Evolutionary conservation across 2,329 filamentous ascomycete species (phyloP), one percentile per base, ranked within the genome.

Genomic region (Trichophyton schoenleinii): DNA sequence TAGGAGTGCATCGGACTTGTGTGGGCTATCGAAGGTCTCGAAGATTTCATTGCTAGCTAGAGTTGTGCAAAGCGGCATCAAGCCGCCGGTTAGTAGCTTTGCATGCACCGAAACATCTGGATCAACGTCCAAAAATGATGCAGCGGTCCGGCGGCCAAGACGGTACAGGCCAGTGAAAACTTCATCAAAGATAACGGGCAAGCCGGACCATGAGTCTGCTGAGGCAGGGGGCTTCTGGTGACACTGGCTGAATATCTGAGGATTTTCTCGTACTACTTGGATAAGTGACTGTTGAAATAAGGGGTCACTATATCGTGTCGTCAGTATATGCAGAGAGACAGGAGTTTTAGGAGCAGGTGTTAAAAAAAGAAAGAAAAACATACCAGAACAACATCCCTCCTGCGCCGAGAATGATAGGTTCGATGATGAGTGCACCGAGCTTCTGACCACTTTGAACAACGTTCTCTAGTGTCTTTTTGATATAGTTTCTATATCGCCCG

Each of bases 131-230:
- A 95, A 80, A 71, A 92, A 88, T 0, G 85, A 85, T 0, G 87
- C 83, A 0, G 88, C 80, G 0, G 82, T 85, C 69, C 86, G 84
- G 44, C 85, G 82, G 1, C 90, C 89, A 0, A 95, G 83, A 11
- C 90, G 87, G 71, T 91, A 91, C 3, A 95, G 77, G 1, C 89
- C 89, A 0, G 89, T 92, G 73, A 95, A 95, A 41, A 95, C 89
- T 70, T 95, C 90, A 69, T 95, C 89, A 65, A 90, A 89, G 66
- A 95, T 79, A 44, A 95, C 76, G 0, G 90, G 89, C 3, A 95
- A 80, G 1, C 89, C 88, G 1, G 79, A 78, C 89, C 89, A 95
- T 34, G 75, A 65, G 7, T 67, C 68, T 13, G 60, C 31, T 1
- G 52, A 8, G 18, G 68, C 66, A 60, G 68, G 63, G 3, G 44